Percentiles rank a stretch among this genome's conserved stretches.
These are phyloP conservation scores for Echium plantagineum DNA, from an alignment of 257 asterid species.

Conservation along the genomic window DNA sequence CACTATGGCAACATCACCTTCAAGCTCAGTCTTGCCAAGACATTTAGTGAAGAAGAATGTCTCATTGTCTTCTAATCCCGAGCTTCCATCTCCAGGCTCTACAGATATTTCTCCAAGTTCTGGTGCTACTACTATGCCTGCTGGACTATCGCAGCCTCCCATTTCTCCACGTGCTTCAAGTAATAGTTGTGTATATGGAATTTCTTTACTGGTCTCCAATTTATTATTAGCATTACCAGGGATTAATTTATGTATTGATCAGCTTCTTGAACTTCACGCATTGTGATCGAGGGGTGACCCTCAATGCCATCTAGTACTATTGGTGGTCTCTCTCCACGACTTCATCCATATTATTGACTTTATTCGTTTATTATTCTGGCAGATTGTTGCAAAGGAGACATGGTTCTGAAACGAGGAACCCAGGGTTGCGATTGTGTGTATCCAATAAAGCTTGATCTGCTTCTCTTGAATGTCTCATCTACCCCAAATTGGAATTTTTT, in stretches of 20 bases:
- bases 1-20: constrained; percentile 27
- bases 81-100: constrained; percentile 32
- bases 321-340: background rate
- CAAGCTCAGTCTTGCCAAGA: constrained; percentile 37
- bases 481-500: constrained; percentile 70
- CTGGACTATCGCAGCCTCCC: constrained; percentile 81
- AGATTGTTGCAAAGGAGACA: constrained; percentile 88
- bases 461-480: constrained; percentile 73
- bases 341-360: constrained; percentile 3
- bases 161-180: constrained; percentile 67
- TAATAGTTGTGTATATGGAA: constrained; percentile 21
- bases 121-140: constrained; percentile 44
- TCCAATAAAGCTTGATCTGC: constrained; percentile 80
- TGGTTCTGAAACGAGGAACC: constrained; percentile 67
- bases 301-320: background rate
- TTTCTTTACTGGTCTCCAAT: background rate
- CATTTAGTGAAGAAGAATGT: constrained; percentile 46
- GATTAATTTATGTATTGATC: background rate
- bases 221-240: background rate
- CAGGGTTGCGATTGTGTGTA: constrained; percentile 73
- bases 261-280: background rate
- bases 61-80: constrained; percentile 27
- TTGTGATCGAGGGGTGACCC: background rate
- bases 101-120: constrained; percentile 42
- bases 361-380: constrained; percentile 18